Evolutionary conservation across 345 rosid species (phyloP).

Genomic region (Firmiana major): DNA sequence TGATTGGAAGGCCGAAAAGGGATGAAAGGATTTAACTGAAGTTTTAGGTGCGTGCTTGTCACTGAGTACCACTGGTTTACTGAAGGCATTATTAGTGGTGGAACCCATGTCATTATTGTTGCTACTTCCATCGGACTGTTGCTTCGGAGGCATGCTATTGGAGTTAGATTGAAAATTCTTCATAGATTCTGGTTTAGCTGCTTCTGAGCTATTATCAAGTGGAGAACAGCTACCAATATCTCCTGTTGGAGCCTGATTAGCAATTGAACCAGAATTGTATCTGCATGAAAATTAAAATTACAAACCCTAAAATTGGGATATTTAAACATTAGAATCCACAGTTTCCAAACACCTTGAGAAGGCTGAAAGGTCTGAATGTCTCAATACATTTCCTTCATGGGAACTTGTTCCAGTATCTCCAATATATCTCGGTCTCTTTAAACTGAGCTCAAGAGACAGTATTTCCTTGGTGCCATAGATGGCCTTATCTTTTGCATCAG

Average conservation of each 20-base stretch:
- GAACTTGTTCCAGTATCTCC: conserved; percentile 23
- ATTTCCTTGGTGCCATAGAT: conserved; percentile 21
- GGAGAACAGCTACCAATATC: conserved; percentile 44
- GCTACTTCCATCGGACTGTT: conserved; percentile 40
- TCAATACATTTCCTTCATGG: conserved; percentile 34
- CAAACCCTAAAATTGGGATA: neutral
- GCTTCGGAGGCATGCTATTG: conserved; percentile 30
- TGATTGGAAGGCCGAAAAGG: conserved; percentile 28
- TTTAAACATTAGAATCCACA: neutral
- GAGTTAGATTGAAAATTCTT: conserved; percentile 37
- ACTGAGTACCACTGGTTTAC: conserved; percentile 19
- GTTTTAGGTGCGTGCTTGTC: conserved; percentile 28
- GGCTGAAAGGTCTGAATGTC: conserved; percentile 50
- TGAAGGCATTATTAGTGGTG: conserved; percentile 31
- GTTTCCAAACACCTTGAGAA: conserved; percentile 41
- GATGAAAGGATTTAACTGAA: conserved; percentile 23
- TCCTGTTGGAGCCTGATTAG: conserved; percentile 35
- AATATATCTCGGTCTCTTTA: conserved; percentile 37
- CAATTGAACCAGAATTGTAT: conserved; percentile 35
- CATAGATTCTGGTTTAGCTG: conserved; percentile 33
- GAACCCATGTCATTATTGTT: conserved; percentile 44
- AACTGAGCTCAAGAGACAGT: conserved; percentile 44
- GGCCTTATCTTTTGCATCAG: conserved; percentile 24
- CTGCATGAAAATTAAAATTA: conserved; percentile 29
- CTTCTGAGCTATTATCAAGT: conserved; percentile 37